Conservation (phyloP, 1,139 yeast genomes). For the Kodamaea alishanica region DNA sequence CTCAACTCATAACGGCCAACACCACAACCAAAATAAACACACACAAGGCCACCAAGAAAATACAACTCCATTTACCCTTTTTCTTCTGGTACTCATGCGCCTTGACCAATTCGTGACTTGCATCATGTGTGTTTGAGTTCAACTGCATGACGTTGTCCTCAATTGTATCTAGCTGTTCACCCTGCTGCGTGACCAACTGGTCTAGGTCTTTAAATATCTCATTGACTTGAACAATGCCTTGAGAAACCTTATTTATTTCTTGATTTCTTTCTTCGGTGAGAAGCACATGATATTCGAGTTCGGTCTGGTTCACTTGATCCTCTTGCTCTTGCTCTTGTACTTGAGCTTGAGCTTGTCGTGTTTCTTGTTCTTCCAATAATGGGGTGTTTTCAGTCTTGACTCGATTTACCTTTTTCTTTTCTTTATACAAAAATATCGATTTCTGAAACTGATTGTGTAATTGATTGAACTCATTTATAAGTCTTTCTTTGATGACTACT, state of each 20-base stretch:
- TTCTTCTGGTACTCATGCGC: slow-evolving; percentile 74
- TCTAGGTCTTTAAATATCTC: slow-evolving; percentile 80
- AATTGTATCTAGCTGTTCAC: slow-evolving; percentile 75
- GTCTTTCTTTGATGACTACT: slow-evolving; percentile 38
- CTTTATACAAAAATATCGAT: slow-evolving; percentile 28
- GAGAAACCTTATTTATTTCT: slow-evolving; percentile 68
- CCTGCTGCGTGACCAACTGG: slow-evolving; percentile 75
- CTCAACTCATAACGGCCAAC: slow-evolving; percentile 35
- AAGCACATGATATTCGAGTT: slow-evolving; percentile 67
- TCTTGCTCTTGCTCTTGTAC: slow-evolving; percentile 34
- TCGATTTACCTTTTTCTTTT: slow-evolving; percentile 23
- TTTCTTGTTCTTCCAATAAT: slow-evolving; percentile 16
- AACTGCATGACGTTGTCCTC: slow-evolving; percentile 72
- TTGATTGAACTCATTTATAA: slow-evolving; percentile 36
- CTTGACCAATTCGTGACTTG: slow-evolving; percentile 62
- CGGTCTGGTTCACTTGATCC: slow-evolving; percentile 50
- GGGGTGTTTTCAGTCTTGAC: slow-evolving; percentile 26
- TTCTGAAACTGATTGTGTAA: slow-evolving; percentile 35
- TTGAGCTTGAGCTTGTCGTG: slow-evolving; percentile 21
- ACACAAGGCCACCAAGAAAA: slow-evolving; percentile 47
- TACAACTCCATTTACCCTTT: slow-evolving; percentile 72
- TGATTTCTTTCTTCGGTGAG: slow-evolving; percentile 69
- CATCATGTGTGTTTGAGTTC: slow-evolving; percentile 66
- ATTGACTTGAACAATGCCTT: slow-evolving; percentile 80
- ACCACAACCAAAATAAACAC: slow-evolving; percentile 38